Conservation (phyloP, 345 rosid species). For the Dipteronia sinensis region DNA sequence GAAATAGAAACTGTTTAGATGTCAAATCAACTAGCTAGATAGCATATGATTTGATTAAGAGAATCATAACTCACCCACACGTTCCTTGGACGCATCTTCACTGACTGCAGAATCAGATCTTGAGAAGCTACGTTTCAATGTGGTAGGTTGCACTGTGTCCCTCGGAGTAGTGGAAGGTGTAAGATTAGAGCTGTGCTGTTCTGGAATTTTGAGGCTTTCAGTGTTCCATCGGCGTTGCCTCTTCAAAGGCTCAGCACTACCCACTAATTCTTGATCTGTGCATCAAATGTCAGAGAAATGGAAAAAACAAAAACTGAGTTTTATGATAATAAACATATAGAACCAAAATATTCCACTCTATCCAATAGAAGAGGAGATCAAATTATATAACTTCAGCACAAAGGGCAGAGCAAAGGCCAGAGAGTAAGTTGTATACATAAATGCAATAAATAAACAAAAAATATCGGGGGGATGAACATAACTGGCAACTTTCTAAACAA, state of each 20-base stretch:
- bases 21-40: neutral
- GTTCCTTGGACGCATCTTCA: slow-evolving; percentile 79
- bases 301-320: neutral
- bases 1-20: slow-evolving; percentile 10
- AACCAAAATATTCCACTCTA: slow-evolving; percentile 10
- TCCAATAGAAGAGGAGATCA: neutral
- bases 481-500: neutral
- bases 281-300: neutral
- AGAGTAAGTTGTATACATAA: neutral
- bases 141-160: slow-evolving; percentile 37
- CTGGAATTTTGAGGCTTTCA: slow-evolving; percentile 61
- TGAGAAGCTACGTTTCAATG: slow-evolving; percentile 60
- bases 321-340: neutral
- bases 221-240: slow-evolving; percentile 93
- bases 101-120: slow-evolving; percentile 63
- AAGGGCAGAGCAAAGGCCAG: neutral
- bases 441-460: neutral
- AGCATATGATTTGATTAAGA: neutral
- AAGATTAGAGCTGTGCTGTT: slow-evolving; percentile 47
- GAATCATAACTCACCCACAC: slow-evolving; percentile 62
- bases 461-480: no score
- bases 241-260: slow-evolving; percentile 67
- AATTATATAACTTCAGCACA: slow-evolving; percentile 4
- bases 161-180: slow-evolving; percentile 64
- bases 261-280: slow-evolving; percentile 72